These are phyloP conservation scores for Fraxinus xanthoxyloides DNA, from an alignment of 305 asterid genomes.

Conservation along the genomic window DNA sequence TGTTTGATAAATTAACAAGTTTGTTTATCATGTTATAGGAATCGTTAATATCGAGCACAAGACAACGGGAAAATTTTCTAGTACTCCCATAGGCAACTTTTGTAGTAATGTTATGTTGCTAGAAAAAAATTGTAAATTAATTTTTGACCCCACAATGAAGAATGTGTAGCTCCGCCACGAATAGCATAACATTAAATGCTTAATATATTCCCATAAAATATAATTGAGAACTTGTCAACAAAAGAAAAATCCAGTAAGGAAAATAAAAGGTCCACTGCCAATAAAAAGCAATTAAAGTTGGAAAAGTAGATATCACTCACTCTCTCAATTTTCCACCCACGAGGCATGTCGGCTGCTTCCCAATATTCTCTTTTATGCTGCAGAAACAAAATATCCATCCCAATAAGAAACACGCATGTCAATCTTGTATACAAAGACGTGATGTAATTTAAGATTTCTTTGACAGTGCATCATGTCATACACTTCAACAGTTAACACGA, in stretches of 20 bases:
- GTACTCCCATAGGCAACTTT: neutral
- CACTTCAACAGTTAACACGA: constrained; percentile 3
- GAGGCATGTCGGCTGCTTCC: constrained; percentile 75
- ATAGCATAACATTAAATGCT: neutral
- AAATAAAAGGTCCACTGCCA: neutral
- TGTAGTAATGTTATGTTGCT: neutral
- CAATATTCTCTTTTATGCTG: constrained; percentile 84
- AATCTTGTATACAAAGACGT: neutral
- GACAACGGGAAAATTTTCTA: neutral
- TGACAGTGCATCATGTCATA: neutral
- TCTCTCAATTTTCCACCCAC: constrained; percentile 92
- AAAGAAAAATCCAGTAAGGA: neutral
- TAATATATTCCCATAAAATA: constrained; percentile 13
- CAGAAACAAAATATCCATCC: constrained; percentile 24
- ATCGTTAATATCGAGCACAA: neutral
- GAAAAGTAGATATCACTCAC: constrained; percentile 47
- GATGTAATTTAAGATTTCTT: constrained; percentile 4
- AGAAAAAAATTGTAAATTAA: neutral
- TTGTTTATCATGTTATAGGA: neutral
- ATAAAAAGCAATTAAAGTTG: constrained; percentile 2
- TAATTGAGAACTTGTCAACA: constrained; percentile 7
- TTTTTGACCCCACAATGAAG: neutral
- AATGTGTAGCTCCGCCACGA: neutral
- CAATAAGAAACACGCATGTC: constrained; percentile 18
- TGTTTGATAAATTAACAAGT: neutral